Percentiles rank a stretch among this genome's conserved stretches.
Conservation (phyloP, 2,329 filamentous ascomycete genomes). For the Penicillium sp. region DNA sequence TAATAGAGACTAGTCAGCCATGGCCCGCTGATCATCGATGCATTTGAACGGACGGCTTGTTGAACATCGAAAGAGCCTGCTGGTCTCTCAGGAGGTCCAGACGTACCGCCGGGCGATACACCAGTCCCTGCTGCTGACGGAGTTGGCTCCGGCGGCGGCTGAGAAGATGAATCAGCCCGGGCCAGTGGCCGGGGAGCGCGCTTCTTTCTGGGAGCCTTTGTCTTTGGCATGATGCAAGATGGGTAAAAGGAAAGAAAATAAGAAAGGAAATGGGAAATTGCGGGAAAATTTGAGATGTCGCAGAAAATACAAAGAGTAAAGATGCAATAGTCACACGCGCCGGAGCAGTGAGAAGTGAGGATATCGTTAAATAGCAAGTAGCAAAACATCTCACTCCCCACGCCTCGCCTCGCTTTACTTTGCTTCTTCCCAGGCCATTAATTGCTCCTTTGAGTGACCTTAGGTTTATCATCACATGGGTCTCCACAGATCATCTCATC, state of each 20-base stretch:
- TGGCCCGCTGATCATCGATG: background rate
- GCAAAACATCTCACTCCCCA: background rate
- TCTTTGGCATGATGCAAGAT: background rate
- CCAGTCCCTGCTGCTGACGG: background rate
- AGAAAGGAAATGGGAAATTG: background rate
- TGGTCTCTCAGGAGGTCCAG: background rate
- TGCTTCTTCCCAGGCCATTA: background rate
- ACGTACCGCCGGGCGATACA: no score
- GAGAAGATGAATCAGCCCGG: background rate
- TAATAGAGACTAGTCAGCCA: background rate
- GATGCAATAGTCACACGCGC: no score
- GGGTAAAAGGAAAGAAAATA: background rate
- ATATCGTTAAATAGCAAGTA: background rate
- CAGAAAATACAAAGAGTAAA: no score
- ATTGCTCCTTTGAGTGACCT: background rate
- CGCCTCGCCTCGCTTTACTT: background rate
- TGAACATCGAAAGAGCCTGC: background rate
- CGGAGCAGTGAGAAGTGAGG: background rate
- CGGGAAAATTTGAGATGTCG: no score
- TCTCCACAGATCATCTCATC: background rate
- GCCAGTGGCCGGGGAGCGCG: background rate
- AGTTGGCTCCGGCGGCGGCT: background rate
- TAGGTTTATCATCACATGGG: background rate
- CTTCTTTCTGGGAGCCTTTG: background rate
- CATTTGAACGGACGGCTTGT: background rate